Evolutionary conservation across 768 basidiomycete genomes (phyloP), one percentile per base, ranked within the genome.

Genomic region (Naganishia vaughanmartiniae): DNA sequence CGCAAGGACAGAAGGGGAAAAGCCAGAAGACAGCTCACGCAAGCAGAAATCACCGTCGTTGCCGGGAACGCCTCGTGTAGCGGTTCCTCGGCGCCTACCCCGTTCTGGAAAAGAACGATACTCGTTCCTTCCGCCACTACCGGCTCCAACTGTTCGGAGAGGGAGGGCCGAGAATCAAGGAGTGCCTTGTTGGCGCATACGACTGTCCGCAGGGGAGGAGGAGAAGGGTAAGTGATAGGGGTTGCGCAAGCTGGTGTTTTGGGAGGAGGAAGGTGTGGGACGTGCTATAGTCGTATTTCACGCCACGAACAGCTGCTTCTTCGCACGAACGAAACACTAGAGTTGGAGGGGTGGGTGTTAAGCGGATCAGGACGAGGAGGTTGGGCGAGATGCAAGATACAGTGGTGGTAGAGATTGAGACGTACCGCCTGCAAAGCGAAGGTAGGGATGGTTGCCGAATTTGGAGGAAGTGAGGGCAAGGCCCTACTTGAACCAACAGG

Each of bases 131-230:
- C 54, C 26, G 73, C 63, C 33, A 77, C 74, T 30, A 77, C 66
- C 24, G 79, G 77, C 24, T 42, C 30, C 56, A 80, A 70, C 42
- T 76, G 72, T 24, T 78, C 76, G 0, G 75, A 72, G 31, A 80
- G 73, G 4, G 79, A 78, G 0, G 79, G 79, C 24, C 67, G 74
- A 26, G 79, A 76, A 46, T 80, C 79, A 42, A 80, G 74, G 1
- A 80, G 72, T 26, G 79, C 79, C 69, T 80, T 80, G 73, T 77
- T 78, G 69, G 75, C 76, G 72, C 77, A 78, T 28, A 80, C 65
- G 28, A 80, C 78, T 67, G 53, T 2, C 14, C 45, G 36, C 17
- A 34, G n/a, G 30, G 75, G 14, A 30, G 15, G 36, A 28, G 51
- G 7, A 12, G 36, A 7, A 21, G 7, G 36, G 24, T 10, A 58